Conservation (phyloP, 495 filamentous ascomycete genomes). For the Entonaema liquescens region DNA sequence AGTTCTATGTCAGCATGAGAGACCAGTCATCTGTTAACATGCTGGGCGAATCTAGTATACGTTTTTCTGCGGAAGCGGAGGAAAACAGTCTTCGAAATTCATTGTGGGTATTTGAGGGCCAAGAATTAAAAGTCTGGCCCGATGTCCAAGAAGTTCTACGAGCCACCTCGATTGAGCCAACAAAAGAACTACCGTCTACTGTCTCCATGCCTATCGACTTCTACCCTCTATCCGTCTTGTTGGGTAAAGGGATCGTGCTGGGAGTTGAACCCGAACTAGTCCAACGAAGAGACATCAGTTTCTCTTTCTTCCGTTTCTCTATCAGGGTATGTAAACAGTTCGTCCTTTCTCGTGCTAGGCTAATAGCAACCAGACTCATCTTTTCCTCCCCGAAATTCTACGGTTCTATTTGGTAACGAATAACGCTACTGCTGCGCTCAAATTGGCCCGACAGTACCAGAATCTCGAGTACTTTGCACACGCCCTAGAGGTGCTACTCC, state of each 20-base stretch:
- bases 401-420: conserved; percentile 76
- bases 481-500: conserved; percentile 89
- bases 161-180: conserved; percentile 66
- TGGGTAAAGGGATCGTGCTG: conserved; percentile 85
- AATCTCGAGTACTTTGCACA: conserved; percentile 90
- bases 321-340: conserved; percentile 69
- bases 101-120: conserved; percentile 93
- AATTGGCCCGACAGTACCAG: conserved; percentile 82
- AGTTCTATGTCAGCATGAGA: conserved; percentile 91
- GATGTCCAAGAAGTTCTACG: conserved; percentile 88
- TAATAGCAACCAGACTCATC: conserved; percentile 69
- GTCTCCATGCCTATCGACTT: conserved; percentile 82
- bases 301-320: conserved; percentile 84
- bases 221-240: conserved; percentile 87
- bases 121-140: conserved; percentile 82
- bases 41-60: conserved; percentile 30
- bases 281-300: conserved; percentile 87
- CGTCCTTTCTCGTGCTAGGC: conserved; percentile 3
- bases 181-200: conserved; percentile 67
- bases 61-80: conserved; percentile 43
- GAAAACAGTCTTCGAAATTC: conserved; percentile 77
- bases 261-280: conserved; percentile 92
- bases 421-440: conserved; percentile 76
- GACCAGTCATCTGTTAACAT: conserved; percentile 70
- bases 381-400: conserved; percentile 89